Evolutionary conservation across 2,329 filamentous ascomycete species (phyloP), one percentile per base, ranked within the genome.

Genomic region (Tolypocladium tropicale): DNA sequence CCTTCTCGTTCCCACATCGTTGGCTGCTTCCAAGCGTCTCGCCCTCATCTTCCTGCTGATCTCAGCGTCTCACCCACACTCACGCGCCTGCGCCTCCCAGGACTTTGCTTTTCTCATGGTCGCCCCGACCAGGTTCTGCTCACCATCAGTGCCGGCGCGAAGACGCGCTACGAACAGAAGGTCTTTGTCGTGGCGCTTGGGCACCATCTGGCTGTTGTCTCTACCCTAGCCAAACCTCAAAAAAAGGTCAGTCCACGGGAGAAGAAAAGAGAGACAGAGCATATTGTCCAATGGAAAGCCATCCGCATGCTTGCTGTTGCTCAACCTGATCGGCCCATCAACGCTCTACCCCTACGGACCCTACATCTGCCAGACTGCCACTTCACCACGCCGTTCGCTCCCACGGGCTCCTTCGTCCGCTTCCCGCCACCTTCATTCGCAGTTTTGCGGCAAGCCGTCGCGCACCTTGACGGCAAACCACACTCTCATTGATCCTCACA

Each of bases 21-120:
- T 53, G 49, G 49, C 53, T 53, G 53, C 21, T 48, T 52, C 50
- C 50, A n/a, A 49, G 30, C 56, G 25, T 57, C 52, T 48, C 33
- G 33, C 49, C 53, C 28, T 53, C 55, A 46, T 41, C 30, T 25
- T 50, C 53, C 34, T 53, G 53, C 49, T 57, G 53, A 53, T 51
- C 53, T 43, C 46, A 52, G 49, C 53, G 53, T 53, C 48, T 57
- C 56, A 55, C 53, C 50, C 48, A 53, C 56, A 53, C 53, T 34
- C 53, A 23, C 51, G 32, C 46, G 37, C 36, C 55, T 16, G 48
- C 48, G 34, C 32, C 37, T 32, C 41, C 53, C 21, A 30, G 52
- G 48, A 55, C 53, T 25, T 57, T 57, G 53, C 56, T 57, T 57
- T 57, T 57, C 56, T 43, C 49, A 55, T 53, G 56, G 46, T 52